These are phyloP conservation scores for Phenoliferia sp. DNA, from an alignment of 1,284 basidiomycete species.

Conservation along the genomic window DNA sequence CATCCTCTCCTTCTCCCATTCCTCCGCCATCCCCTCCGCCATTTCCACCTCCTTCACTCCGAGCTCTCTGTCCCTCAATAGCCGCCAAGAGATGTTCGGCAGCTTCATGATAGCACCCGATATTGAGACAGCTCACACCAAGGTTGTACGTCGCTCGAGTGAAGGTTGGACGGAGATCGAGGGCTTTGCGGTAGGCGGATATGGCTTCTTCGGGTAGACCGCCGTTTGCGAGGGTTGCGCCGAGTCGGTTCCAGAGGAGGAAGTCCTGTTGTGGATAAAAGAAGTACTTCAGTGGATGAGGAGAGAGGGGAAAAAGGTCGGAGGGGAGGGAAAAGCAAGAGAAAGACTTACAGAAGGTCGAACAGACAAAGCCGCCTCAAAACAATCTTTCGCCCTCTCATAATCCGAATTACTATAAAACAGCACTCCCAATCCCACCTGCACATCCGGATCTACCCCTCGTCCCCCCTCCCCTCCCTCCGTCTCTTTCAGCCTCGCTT, in stretches of 20 bases:
- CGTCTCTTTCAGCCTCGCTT: conserved; percentile 34
- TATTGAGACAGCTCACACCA: conserved; percentile 68
- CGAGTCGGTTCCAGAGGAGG: conserved; percentile 91
- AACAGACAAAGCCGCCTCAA: conserved; percentile 77
- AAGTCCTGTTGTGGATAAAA: conserved; percentile 61
- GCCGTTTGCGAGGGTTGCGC: conserved; percentile 92
- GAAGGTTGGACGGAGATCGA: conserved; percentile 91
- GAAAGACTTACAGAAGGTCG: conserved; percentile 65
- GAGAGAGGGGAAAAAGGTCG: neutral
- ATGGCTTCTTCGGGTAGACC: conserved; percentile 92
- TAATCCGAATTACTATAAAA: conserved; percentile 88
- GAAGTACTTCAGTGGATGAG: neutral
- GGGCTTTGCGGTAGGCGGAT: conserved; percentile 86
- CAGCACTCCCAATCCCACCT: conserved; percentile 86
- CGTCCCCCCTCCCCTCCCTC: conserved; percentile 60
- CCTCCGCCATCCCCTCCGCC: conserved; percentile 44
- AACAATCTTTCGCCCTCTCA: conserved; percentile 88
- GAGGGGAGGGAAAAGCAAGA: neutral
- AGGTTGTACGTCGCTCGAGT: conserved; percentile 94
- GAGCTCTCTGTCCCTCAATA: conserved; percentile 63
- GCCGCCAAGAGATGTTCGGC: conserved; percentile 95
- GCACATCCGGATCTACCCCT: conserved; percentile 91
- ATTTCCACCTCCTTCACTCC: conserved; percentile 5
- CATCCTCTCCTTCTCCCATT: conserved; percentile 39
- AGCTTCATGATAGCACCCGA: conserved; percentile 91